Base-by-base conservation (phyloP, 2,329 filamentous ascomycete genomes). In the Davidsoniella virescens region DNA sequence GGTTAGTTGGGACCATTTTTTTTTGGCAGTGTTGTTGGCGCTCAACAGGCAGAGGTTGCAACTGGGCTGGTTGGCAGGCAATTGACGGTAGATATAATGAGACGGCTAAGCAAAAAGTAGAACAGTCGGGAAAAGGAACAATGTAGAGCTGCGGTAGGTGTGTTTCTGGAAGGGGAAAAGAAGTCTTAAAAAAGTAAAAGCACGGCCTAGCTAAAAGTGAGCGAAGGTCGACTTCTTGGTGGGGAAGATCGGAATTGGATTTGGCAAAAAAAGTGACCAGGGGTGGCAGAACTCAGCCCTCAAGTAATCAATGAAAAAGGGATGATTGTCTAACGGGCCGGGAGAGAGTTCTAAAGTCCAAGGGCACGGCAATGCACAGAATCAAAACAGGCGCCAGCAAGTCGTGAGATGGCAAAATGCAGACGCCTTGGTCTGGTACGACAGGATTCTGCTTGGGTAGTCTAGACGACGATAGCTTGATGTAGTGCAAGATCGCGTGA, bases 131-230 rank as follows among this genome's bases (percentile, higher is more conserved):
- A 50, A 38, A 12, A 50, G 12, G 8, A 17, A 48, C 17, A 25
- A 48, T 39, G 20, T 2, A 42, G 38, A 48, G 20, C 18, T 25
- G 7, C 25, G 17, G 17, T 12, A 4, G 4, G 47, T 8, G 39
- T 17, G 25, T 26, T 49, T 49, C 47, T 49, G 47, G 47, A 49
- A 49, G 47, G 39, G 46, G 23, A 42, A 42, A 39, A 39, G 47
- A 49, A 49, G 25, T 20, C 17, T 26, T 38, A 40, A 40, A 48
- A 48, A 25, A n/a, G 33, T 20, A 49, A 42, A 33, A 42, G 18
- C 23, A 49, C 33, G 37, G n/a, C 26, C 38, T 25, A 43, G 17
- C 38, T 23, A 14, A 47, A 38, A 20, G 33, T 16, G 20, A 10
- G 18, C 16, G 36, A 29, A 42, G 38, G 14, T 49, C 9, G 37